These are phyloP conservation scores for Gossypium rotundifolium DNA, from an alignment of 345 rosid genomes.

Conservation along the genomic window DNA sequence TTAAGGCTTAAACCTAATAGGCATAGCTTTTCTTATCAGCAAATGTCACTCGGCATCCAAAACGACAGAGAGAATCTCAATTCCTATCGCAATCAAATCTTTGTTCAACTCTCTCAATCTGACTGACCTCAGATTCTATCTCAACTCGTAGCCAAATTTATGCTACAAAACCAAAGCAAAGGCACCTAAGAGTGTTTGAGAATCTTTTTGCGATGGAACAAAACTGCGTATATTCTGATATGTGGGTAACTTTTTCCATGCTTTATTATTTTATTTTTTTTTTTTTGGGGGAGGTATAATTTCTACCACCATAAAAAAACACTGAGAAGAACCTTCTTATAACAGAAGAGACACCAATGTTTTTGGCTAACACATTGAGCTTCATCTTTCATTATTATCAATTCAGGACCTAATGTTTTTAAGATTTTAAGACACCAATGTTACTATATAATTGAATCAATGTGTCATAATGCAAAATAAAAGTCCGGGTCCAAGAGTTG, in stretches of 20 bases:
- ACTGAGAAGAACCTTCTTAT: background rate
- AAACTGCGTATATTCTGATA: background rate
- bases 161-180: background rate
- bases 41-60: background rate
- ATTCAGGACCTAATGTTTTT: background rate
- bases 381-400: background rate
- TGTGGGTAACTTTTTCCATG: background rate
- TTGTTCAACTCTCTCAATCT: background rate
- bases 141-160: background rate
- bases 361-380: background rate
- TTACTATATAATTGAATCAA: background rate
- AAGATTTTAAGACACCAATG: too few relatives aligned
- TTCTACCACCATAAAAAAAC: background rate
- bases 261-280: too few relatives aligned
- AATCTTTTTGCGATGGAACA: background rate
- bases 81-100: background rate
- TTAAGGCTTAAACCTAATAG: background rate
- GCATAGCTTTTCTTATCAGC: background rate
- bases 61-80: background rate
- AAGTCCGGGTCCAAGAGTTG: conserved; percentile 18
- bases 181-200: background rate
- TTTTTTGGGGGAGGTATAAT: background rate
- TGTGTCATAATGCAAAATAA: conserved; percentile 14
- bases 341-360: too few relatives aligned
- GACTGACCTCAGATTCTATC: background rate